Percentiles rank a stretch among this genome's conserved stretches.
These are phyloP conservation scores for Pseudogymnoascus sp. DNA, from an alignment of 2,329 filamentous ascomycete species.

Conservation along the genomic window DNA sequence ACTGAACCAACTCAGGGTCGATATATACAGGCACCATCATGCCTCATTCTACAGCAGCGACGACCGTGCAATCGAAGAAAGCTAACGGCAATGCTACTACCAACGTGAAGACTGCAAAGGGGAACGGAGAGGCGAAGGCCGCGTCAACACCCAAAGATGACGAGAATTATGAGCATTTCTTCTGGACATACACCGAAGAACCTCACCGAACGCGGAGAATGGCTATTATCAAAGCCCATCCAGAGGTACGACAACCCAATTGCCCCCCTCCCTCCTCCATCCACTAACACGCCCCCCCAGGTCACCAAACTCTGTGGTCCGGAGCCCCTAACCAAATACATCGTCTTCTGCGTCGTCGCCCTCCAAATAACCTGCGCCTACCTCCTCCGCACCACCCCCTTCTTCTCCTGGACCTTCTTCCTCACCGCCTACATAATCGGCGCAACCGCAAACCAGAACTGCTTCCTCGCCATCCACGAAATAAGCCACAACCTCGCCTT, in stretches of 20 bases:
- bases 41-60: background rate
- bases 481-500: conserved; percentile 98
- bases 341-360: conserved; percentile 74
- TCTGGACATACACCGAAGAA: conserved; percentile 99
- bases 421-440: conserved; percentile 83
- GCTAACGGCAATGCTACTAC: background rate
- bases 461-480: conserved; percentile 97
- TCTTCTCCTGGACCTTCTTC: conserved; percentile 80
- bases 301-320: conserved; percentile 95
- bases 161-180: conserved; percentile 53
- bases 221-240: conserved; percentile 96
- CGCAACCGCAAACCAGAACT: conserved; percentile 94
- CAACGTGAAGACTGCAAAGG: background rate
- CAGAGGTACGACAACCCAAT: conserved; percentile 57
- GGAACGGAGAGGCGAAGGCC: conserved; percentile 10
- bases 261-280: background rate
- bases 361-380: conserved; percentile 75
- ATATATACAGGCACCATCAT: background rate
- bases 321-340: conserved; percentile 90
- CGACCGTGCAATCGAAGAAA: background rate
- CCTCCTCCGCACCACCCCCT: conserved; percentile 64
- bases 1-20: background rate
- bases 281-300: conserved; percentile 36
- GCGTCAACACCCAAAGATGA: conserved; percentile 17
- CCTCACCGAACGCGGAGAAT: conserved; percentile 84